Percentiles rank a stretch among this genome's conserved stretches.
These are phyloP conservation scores for Pseudogymnoascus sp. DNA, from an alignment of 2,329 filamentous ascomycete species.

Conservation along the genomic window DNA sequence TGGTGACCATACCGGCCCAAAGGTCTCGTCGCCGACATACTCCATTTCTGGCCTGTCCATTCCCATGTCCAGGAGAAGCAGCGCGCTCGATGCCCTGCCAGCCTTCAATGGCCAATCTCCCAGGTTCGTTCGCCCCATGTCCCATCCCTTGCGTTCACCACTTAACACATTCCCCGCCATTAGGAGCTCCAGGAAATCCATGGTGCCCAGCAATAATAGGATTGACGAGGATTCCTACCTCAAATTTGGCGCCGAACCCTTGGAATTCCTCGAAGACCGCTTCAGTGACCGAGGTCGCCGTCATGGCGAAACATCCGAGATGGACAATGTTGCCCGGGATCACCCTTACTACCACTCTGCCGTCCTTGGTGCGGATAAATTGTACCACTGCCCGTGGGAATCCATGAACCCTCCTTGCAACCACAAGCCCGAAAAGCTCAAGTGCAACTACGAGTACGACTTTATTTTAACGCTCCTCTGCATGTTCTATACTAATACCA, in stretches of 20 bases:
- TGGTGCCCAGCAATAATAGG: conserved; percentile 23
- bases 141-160: conserved; percentile 15
- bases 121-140: conserved; percentile 22
- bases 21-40: conserved; percentile 23
- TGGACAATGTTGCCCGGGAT: conserved; percentile 42
- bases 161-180: conserved; percentile 24
- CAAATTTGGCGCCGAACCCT: conserved; percentile 19
- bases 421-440: conserved; percentile 90
- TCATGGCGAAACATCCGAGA: conserved; percentile 25
- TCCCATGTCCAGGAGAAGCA: conserved; percentile 22
- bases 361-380: conserved; percentile 58
- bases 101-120: conserved; percentile 24
- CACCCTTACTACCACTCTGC: conserved; percentile 65
- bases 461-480: conserved; percentile 1
- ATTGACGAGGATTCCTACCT: conserved; percentile 26
- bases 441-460: conserved; percentile 97
- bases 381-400: conserved; percentile 90
- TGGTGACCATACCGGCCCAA: conserved; percentile 17
- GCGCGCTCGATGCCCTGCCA: conserved; percentile 25
- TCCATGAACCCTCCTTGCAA: conserved; percentile 63
- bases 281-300: conserved; percentile 18
- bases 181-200: conserved; percentile 22
- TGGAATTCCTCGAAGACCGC: conserved; percentile 24
- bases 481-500: conserved; percentile 21
- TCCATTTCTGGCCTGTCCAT: conserved; percentile 1